Evolutionary conservation across 768 basidiomycete genomes (phyloP).

Genomic region (Rhodotorula kratochvilovae): DNA sequence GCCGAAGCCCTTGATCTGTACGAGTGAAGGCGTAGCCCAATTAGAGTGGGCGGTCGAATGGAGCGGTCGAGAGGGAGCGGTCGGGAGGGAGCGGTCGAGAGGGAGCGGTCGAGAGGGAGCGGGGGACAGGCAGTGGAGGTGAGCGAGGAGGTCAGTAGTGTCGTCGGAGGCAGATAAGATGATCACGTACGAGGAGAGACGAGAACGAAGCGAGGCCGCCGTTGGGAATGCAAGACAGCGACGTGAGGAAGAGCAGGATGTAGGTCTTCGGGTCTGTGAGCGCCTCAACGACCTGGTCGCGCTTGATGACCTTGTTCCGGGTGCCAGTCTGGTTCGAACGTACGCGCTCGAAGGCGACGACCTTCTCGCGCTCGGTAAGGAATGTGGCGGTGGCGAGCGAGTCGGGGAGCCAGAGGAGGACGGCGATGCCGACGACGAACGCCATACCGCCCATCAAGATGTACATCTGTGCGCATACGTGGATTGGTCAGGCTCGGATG

Average conservation of each 20-base stretch:
- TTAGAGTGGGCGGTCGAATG: too few relatives aligned
- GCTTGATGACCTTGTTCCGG: slow-evolving; percentile 57
- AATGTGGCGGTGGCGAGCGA: slow-evolving; percentile 61
- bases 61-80: too few relatives aligned
- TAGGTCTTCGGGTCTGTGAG: slow-evolving; percentile 58
- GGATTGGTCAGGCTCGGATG: too few relatives aligned
- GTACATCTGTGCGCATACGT: neutral
- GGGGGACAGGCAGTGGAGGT: too few relatives aligned
- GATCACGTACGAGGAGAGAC: neutral
- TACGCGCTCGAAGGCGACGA: slow-evolving; percentile 63
- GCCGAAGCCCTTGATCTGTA: slow-evolving; percentile 33
- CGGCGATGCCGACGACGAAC: slow-evolving; percentile 57
- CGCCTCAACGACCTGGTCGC: slow-evolving; percentile 59
- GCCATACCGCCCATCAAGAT: slow-evolving; percentile 54
- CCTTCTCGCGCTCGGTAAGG: slow-evolving; percentile 59
- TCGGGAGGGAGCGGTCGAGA: too few relatives aligned
- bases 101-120: too few relatives aligned
- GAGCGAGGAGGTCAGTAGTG: too few relatives aligned
- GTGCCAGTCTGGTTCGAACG: slow-evolving; percentile 60
- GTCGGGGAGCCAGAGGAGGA: slow-evolving; percentile 62
- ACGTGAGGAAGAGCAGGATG: slow-evolving; percentile 59
- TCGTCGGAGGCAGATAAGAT: slow-evolving; percentile 41
- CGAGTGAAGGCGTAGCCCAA: too few relatives aligned
- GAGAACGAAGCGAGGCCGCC: slow-evolving; percentile 4
- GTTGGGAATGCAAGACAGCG: slow-evolving; percentile 52